These are phyloP conservation scores for Fusarium stilboides DNA, from an alignment of 2,329 filamentous ascomycete genomes.

Conservation along the genomic window DNA sequence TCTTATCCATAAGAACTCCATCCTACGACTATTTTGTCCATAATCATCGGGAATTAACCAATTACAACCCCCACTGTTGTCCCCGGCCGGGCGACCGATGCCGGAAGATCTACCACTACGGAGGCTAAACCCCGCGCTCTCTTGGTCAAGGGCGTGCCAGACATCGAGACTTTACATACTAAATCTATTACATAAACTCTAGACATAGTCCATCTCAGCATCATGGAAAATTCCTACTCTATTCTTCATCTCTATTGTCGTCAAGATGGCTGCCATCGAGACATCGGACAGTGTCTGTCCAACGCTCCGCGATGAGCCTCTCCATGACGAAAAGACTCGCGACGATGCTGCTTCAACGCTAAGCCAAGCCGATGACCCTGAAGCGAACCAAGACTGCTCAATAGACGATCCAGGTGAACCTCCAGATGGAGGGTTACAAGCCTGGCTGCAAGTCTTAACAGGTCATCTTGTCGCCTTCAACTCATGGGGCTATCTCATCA, in stretches of 20 bases:
- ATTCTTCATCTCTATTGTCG: accelerated
- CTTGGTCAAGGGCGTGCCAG: slow-evolving; percentile 9
- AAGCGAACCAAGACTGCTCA: not conserved
- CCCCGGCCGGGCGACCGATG: slow-evolving; percentile 3
- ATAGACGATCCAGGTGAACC: slow-evolving; percentile 32
- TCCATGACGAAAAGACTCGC: slow-evolving; percentile 20
- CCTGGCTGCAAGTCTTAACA: slow-evolving; percentile 58
- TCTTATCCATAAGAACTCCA: not conserved
- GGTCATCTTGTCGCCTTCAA: slow-evolving; percentile 58
- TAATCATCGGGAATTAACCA: not conserved
- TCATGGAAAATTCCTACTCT: not conserved
- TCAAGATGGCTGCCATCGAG: slow-evolving; percentile 3
- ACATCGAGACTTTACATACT: slow-evolving; percentile 3
- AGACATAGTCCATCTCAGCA: not conserved
- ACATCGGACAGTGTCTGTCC: slow-evolving; percentile 26
- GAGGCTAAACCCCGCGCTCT: slow-evolving; percentile 36
- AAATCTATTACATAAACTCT: slow-evolving; percentile 20
- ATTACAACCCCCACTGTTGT: not conserved
- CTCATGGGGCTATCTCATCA: slow-evolving; percentile 58
- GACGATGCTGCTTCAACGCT: slow-evolving; percentile 29
- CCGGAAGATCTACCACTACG: slow-evolving; percentile 25
- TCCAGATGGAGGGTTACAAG: slow-evolving; percentile 56
- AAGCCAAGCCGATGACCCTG: not conserved
- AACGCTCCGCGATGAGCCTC: slow-evolving; percentile 11
- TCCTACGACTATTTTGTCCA: not conserved